These are phyloP conservation scores for Calycina marina DNA, from an alignment of 2,329 filamentous ascomycete species.

Conservation along the genomic window DNA sequence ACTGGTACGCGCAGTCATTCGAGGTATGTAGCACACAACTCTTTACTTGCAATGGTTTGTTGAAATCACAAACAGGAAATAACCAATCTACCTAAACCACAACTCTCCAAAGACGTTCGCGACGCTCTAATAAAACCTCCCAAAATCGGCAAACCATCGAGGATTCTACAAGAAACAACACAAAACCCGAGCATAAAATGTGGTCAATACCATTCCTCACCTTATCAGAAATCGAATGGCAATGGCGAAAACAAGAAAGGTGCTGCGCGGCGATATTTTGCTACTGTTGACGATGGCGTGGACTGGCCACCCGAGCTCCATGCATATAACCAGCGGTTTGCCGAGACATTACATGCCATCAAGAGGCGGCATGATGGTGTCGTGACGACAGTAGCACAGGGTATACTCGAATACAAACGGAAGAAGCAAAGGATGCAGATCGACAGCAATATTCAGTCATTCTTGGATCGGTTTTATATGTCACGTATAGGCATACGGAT, in stretches of 20 bases:
- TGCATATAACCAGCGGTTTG: slow-evolving; percentile 86
- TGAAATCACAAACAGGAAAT: slow-evolving; percentile 53
- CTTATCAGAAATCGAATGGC: slow-evolving; percentile 29
- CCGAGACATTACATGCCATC: slow-evolving; percentile 79
- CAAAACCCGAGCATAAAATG: slow-evolving; percentile 79
- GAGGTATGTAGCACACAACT: slow-evolving; percentile 49
- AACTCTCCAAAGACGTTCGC: slow-evolving; percentile 59
- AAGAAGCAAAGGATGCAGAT: slow-evolving; percentile 96
- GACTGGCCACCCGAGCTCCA: slow-evolving; percentile 92
- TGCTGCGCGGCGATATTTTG: slow-evolving; percentile 66
- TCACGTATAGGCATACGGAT: slow-evolving; percentile 97
- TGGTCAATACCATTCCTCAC: slow-evolving; percentile 60
- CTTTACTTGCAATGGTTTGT: too few species aligned
- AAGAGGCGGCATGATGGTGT: slow-evolving; percentile 94
- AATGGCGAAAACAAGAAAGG: slow-evolving; percentile 34
- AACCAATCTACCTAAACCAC: slow-evolving; percentile 67
- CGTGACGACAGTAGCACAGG: slow-evolving; percentile 94
- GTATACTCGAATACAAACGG: slow-evolving; percentile 95
- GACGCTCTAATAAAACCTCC: slow-evolving; percentile 61
- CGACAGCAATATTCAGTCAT: slow-evolving; percentile 91
- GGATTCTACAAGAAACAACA: slow-evolving; percentile 67
- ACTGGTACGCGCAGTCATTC: slow-evolving; percentile 99
- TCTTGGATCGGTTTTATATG: slow-evolving; percentile 99
- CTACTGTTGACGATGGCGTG: slow-evolving; percentile 71
- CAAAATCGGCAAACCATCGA: slow-evolving; percentile 40